Conservation (phyloP, 2,329 filamentous ascomycete genomes). For the Scopulariopsis brevicaulis region DNA sequence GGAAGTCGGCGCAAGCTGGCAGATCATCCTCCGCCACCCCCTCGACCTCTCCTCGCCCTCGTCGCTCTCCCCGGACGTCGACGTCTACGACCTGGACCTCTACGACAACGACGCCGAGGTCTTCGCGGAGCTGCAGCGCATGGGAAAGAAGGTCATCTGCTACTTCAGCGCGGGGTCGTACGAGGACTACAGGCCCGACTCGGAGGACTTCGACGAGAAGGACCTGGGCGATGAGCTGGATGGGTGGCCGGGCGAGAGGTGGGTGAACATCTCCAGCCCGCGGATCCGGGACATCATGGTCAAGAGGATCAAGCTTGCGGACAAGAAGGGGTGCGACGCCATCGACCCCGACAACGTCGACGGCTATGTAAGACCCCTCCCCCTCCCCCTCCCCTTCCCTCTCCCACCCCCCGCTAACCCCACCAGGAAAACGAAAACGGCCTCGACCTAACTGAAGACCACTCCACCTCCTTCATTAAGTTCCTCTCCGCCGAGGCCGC, state of each 20-base stretch:
- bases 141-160: constrained; percentile 54
- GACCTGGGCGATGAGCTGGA: constrained; percentile 49
- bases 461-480: constrained; percentile 46
- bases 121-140: constrained; percentile 44
- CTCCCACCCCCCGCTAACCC: background rate
- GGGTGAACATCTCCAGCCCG: constrained; percentile 47
- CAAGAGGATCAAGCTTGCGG: constrained; percentile 44
- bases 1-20: constrained; percentile 40
- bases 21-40: constrained; percentile 43
- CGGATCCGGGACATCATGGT: constrained; percentile 56
- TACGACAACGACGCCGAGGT: constrained; percentile 36
- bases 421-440: constrained; percentile 47
- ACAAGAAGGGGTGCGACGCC: constrained; percentile 52
- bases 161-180: constrained; percentile 66
- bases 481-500: constrained; percentile 47
- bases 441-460: constrained; percentile 40
- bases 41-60: constrained; percentile 27
- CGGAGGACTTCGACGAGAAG: constrained; percentile 33
- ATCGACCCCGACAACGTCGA: constrained; percentile 65
- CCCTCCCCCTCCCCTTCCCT: background rate
- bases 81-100: constrained; percentile 36
- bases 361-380: constrained; percentile 34
- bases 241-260: constrained; percentile 57
- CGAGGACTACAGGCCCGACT: constrained; percentile 52
- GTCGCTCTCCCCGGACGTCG: constrained; percentile 31